Percentiles rank a stretch among this genome's conserved stretches.
Conservation (phyloP, 129 eudicot species). For the Dittrichia graveolens region DNA sequence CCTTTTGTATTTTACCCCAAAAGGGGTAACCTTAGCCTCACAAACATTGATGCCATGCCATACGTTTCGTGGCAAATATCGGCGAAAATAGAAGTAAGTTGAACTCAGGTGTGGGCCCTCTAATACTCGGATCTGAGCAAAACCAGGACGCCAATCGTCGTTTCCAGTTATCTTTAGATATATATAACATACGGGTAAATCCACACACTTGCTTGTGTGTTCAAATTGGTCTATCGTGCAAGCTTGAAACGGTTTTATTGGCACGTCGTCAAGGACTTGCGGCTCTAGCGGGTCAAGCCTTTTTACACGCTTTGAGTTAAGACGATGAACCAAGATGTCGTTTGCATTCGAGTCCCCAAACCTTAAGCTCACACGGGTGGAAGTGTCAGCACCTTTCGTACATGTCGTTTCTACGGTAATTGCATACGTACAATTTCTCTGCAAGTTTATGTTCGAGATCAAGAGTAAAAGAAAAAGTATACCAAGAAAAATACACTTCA, state of each 20-base stretch:
- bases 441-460: not conserved
- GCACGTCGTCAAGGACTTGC: constrained; percentile 58
- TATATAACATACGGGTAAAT: constrained; percentile 52
- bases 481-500: not conserved
- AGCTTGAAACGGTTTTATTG: constrained; percentile 64
- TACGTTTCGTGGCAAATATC: constrained; percentile 54
- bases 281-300: constrained; percentile 67
- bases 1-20: constrained; percentile 48
- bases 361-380: constrained; percentile 54
- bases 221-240: constrained; percentile 64
- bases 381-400: constrained; percentile 60
- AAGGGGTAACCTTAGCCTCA: constrained; percentile 46
- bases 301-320: constrained; percentile 53
- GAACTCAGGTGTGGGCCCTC: constrained; percentile 53
- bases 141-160: constrained; percentile 80
- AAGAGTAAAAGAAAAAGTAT: not conserved
- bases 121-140: constrained; percentile 52
- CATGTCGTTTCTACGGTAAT: constrained; percentile 60
- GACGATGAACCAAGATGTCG: constrained; percentile 52
- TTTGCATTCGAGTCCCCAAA: constrained; percentile 59
- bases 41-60: constrained; percentile 63
- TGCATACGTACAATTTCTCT: constrained; percentile 60
- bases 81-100: constrained; percentile 45
- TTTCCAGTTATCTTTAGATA: constrained; percentile 51
- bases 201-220: constrained; percentile 55